Evolutionary conservation across 129 eudicot genomes (phyloP).

Genomic region (Scalesia atractyloides): DNA sequence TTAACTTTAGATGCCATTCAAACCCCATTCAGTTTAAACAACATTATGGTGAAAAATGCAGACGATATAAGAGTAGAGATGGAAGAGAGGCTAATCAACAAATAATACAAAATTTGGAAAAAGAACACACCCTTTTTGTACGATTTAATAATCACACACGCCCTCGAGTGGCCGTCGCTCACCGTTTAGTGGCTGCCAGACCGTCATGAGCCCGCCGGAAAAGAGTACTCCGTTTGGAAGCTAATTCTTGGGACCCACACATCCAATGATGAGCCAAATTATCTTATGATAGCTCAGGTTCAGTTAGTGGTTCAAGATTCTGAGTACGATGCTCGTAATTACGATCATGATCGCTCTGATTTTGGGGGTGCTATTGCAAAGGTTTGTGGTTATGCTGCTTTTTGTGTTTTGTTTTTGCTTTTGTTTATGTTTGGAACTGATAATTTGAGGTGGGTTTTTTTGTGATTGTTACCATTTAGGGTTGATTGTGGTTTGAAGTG

Average conservation of each 20-base stretch:
- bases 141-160: slow-evolving; percentile 87
- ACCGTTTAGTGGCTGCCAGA: slow-evolving; percentile 96
- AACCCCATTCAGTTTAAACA: background rate
- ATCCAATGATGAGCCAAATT: slow-evolving; percentile 80
- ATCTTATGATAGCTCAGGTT: slow-evolving; percentile 80
- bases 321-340: slow-evolving; percentile 81
- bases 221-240: slow-evolving; percentile 83
- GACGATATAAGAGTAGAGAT: slow-evolving; percentile 75
- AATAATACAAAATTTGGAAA: slow-evolving; percentile 96
- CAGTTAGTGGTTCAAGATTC: slow-evolving; percentile 78
- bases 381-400: slow-evolving; percentile 35
- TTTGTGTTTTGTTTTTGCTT: background rate
- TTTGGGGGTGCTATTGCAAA: slow-evolving; percentile 78
- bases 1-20: too few species aligned
- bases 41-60: slow-evolving; percentile 31
- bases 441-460: too few species aligned
- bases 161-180: slow-evolving; percentile 94
- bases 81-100: slow-evolving; percentile 71
- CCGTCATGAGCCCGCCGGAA: slow-evolving; percentile 79
- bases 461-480: too few species aligned
- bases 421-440: background rate
- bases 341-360: slow-evolving; percentile 65
- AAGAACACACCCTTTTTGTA: slow-evolving; percentile 85
- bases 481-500: background rate
- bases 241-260: slow-evolving; percentile 91